Conservation (phyloP, 441 rosid species). For the Dalechampia spathulata region DNA sequence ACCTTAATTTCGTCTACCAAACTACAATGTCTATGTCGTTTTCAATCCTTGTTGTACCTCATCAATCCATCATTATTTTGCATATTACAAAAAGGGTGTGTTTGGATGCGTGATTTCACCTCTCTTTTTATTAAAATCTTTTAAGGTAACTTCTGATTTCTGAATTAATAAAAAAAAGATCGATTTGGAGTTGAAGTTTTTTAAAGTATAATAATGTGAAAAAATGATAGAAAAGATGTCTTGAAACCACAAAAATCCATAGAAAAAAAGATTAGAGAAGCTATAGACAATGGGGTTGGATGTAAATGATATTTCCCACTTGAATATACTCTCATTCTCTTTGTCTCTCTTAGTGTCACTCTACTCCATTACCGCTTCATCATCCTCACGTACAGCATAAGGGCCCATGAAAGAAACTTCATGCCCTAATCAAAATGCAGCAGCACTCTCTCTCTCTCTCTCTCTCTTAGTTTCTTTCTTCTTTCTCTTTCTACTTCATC, state of each 20-base stretch:
- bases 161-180: too few relatives aligned
- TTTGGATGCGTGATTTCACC: neutral
- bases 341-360: conserved; percentile 1
- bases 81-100: neutral
- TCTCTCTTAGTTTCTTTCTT: conserved; percentile 5
- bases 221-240: too few relatives aligned
- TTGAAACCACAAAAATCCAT: too few relatives aligned
- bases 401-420: conserved; percentile 39
- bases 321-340: conserved; percentile 4
- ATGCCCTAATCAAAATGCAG: conserved; percentile 37
- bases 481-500: neutral
- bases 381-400: conserved; percentile 36
- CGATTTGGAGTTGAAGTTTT: too few relatives aligned
- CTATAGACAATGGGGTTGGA: conserved; percentile 23
- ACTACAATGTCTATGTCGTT: conserved; percentile 11
- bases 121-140: too few relatives aligned
- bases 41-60: conserved; percentile 8
- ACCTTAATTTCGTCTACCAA: conserved; percentile 23
- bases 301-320: conserved; percentile 33
- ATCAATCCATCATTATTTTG: too few relatives aligned
- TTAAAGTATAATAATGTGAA: too few relatives aligned
- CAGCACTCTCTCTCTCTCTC: conserved; percentile 14
- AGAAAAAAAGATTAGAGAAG: conserved; percentile 13
- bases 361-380: neutral
- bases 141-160: too few relatives aligned